Conservation (phyloP, 1,139 yeast species). For the Martiniozyma asiatica region DNA sequence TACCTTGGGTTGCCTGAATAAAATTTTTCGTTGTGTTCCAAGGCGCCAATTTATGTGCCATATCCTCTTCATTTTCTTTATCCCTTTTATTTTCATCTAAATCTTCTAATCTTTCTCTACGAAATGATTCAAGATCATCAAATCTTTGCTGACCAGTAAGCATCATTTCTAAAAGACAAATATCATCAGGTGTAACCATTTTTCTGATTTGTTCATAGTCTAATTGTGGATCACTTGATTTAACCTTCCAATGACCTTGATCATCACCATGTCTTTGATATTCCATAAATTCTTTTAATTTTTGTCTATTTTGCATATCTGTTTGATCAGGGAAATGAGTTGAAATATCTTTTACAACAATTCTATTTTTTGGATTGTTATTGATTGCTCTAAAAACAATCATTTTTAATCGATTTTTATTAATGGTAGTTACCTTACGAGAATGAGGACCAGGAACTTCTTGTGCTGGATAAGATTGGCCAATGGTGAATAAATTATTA, state of each 20-base stretch:
- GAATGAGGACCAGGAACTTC: slow-evolving; percentile 98
- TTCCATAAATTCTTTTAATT: slow-evolving; percentile 96
- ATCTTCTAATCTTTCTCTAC: slow-evolving; percentile 17
- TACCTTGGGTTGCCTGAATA: slow-evolving; percentile 87
- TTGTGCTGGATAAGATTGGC: slow-evolving; percentile 86
- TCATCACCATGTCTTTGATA: slow-evolving; percentile 92
- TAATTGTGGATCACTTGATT: slow-evolving; percentile 60
- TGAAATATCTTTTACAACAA: slow-evolving; percentile 80
- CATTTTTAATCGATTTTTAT: slow-evolving; percentile 86
- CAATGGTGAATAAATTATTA: slow-evolving; percentile 71
- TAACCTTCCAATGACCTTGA: slow-evolving; percentile 92
- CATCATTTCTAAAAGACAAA: slow-evolving; percentile 80
- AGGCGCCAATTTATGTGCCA: slow-evolving; percentile 82
- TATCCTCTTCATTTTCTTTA: slow-evolving; percentile 27
- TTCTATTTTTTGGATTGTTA: slow-evolving; percentile 59
- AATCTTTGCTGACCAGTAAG: slow-evolving; percentile 68
- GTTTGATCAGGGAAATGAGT: slow-evolving; percentile 94
- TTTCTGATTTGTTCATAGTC: slow-evolving; percentile 66
- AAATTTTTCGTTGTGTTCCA: slow-evolving; percentile 92
- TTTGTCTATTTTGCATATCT: slow-evolving; percentile 93
- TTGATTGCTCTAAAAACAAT: slow-evolving; percentile 83
- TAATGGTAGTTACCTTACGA: slow-evolving; percentile 86
- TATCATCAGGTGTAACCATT: slow-evolving; percentile 92
- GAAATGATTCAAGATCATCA: slow-evolving; percentile 22
- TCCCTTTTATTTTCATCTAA: slow-evolving; percentile 14